Conservation (phyloP, 768 basidiomycete species). For the Hortiboletus flavorubellus region DNA sequence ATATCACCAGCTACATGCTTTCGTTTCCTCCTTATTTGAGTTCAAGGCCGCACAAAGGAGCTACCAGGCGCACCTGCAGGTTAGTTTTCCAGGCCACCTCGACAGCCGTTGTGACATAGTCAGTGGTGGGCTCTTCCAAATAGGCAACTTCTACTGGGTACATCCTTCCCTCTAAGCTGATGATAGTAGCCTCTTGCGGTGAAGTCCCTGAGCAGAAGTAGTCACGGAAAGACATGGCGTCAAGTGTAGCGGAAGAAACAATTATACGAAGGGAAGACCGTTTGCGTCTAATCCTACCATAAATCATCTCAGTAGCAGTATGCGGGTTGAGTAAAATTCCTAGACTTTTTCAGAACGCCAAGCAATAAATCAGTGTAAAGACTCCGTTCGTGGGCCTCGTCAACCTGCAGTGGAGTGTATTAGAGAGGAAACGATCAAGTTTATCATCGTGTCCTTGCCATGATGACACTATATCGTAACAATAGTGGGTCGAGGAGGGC, state of each 20-base stretch:
- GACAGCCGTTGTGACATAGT: conserved; percentile 82
- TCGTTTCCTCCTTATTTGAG: neutral
- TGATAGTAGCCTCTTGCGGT: conserved; percentile 72
- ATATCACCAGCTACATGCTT: conserved; percentile 87
- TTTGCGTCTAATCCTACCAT: conserved; percentile 79
- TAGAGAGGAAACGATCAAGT: neutral
- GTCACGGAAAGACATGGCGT: conserved; percentile 83
- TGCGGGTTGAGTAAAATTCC: neutral
- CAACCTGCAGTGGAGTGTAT: conserved; percentile 54
- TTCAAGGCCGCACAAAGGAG: neutral
- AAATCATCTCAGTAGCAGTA: conserved; percentile 1
- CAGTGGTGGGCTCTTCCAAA: conserved; percentile 67
- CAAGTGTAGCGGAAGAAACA: conserved; percentile 95
- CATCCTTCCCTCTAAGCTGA: conserved; percentile 91
- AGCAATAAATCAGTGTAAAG: conserved; percentile 94
- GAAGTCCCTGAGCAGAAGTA: conserved; percentile 74
- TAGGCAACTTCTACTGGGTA: conserved; percentile 95
- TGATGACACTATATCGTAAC: conserved; percentile 91
- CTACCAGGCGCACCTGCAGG: conserved; percentile 51
- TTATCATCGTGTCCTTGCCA: conserved; percentile 51
- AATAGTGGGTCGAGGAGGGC: conserved; percentile 88
- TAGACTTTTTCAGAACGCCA: conserved; percentile 89
- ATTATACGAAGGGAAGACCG: conserved; percentile 87
- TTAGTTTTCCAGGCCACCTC: conserved; percentile 83
- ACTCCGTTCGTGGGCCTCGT: conserved; percentile 96